Base-by-base conservation (phyloP, 352 stramenopile species). In the Phytophthora fragariae region DNA sequence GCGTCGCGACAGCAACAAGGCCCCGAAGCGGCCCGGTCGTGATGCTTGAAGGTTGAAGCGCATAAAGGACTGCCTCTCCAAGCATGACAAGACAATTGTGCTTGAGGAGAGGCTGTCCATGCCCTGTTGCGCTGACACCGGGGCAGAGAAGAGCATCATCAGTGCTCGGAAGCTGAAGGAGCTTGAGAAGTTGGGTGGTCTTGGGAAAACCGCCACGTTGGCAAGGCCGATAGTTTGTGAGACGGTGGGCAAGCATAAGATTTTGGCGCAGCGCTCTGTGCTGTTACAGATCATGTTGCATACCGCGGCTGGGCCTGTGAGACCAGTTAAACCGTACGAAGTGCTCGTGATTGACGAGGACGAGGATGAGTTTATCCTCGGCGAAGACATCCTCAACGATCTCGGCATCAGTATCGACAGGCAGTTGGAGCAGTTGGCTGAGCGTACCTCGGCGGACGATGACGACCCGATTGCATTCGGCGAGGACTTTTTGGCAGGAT, bases 21-120 rank as follows among this genome's bases (percentile, higher is more conserved):
- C 4, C 41, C 10, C 37, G 31, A 61, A 57, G 15, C 50, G 29
- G 41, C 6, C 47, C 5, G 49, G 8, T n/a, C 5, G 11, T 17
- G 33, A 60, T n/a, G 46, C 65, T 12, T 72, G 56, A 72, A 72
- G 49, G 65, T 62, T 65, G 9, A 65, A 56, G 59, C 66, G 59
- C 66, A 69, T 68, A 46, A 60, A 68, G 10, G 52, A 65, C 31
- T 73, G 67, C 47, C 59, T 65, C 19, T 54, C 35, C 1, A 63
- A 63, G 31, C 67, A 73, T 5, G 27, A 61, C 29, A 73, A 62
- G 44, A 57, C n/a, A 5, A 68, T 68, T 60, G 53, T 73, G n/a
- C 29, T 68, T 11, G 46, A 73, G 27, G 59, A 59, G 31, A 68
- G n/a, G 14, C 17, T 73, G 21, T 65, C 59, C 15, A 73, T 73